These are phyloP conservation scores for Scleroderma citrinum DNA, from an alignment of 768 basidiomycete species.

Conservation along the genomic window DNA sequence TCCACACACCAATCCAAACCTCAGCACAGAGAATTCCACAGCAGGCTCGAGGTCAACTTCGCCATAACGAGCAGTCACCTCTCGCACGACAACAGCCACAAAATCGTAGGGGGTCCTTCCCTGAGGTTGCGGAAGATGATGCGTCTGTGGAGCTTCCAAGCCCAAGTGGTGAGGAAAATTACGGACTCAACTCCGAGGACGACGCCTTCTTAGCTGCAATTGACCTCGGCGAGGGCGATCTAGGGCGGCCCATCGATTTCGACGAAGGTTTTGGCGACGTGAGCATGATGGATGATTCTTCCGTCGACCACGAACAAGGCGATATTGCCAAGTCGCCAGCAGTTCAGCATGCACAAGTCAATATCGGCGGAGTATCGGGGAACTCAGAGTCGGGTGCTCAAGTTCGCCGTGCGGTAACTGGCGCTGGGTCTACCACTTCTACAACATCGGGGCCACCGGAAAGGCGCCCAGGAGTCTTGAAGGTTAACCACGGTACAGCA, in stretches of 20 bases:
- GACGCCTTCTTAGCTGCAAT: conserved; percentile 57
- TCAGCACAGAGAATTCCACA: conserved; percentile 12
- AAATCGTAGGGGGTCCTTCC: conserved; percentile 11
- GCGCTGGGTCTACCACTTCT: background rate
- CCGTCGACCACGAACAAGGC: background rate
- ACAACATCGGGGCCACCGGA: background rate
- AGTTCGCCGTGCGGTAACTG: background rate
- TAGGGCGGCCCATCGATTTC: conserved; percentile 33
- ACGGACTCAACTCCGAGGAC: conserved; percentile 57
- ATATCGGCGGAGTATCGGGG: background rate
- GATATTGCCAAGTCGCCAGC: background rate
- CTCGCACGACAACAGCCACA: conserved; percentile 7
- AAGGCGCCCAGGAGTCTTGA: background rate
- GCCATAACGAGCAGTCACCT: conserved; percentile 3
- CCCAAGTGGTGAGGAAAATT: conserved; percentile 29
- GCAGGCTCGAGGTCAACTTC: conserved; percentile 1
- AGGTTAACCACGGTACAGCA: background rate
- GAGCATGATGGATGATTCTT: conserved; percentile 6
- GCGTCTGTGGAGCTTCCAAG: conserved; percentile 3
- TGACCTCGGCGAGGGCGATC: conserved; percentile 44
- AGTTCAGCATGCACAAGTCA: conserved; percentile 5
- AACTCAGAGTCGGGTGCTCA: background rate
- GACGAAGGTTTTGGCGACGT: conserved; percentile 30
- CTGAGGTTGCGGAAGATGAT: conserved; percentile 2
- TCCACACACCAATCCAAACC: conserved; percentile 33